phyloP scores from a whole-genome alignment of 2,329 filamentous ascomycete species.

The Colletotrichum lini region DNA sequence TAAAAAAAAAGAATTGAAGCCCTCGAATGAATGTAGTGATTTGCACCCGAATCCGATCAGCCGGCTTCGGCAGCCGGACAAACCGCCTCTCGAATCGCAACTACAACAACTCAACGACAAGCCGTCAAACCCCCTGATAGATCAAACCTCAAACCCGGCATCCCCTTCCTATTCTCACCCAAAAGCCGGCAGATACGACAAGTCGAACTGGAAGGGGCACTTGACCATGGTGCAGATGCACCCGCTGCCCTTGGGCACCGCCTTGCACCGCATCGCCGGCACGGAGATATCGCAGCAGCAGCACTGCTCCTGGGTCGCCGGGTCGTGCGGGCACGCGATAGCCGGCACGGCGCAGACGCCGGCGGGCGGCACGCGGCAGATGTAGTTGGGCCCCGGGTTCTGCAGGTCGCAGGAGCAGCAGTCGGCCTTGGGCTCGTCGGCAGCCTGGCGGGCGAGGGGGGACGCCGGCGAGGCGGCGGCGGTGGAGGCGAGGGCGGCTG shows the following conservation, averaged over 20 bases:
- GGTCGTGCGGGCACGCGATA: constrained; percentile 44
- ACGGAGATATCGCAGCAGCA: constrained; percentile 42
- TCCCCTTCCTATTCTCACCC: too few species aligned
- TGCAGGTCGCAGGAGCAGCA: constrained; percentile 47
- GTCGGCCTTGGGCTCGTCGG: constrained; percentile 22
- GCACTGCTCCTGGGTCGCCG: constrained; percentile 42
- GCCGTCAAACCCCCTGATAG: not conserved
- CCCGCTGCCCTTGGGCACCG: constrained; percentile 17
- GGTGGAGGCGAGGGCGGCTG: constrained; percentile 35
- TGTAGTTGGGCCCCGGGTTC: constrained; percentile 25
- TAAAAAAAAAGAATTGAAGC: too few species aligned
- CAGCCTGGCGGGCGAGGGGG: constrained; percentile 37
- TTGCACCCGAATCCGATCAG: too few species aligned
- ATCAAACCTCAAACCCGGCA: too few species aligned
- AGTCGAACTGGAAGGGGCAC: constrained; percentile 38
- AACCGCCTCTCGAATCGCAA: not conserved
- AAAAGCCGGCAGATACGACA: constrained; percentile 2
- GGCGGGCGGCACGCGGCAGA: constrained; percentile 39
- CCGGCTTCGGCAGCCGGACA: not conserved
- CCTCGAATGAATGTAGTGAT: not conserved
- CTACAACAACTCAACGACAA: not conserved
- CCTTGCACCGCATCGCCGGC: constrained; percentile 25
- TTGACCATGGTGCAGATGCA: constrained; percentile 37
- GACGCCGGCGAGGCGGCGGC: constrained; percentile 43
- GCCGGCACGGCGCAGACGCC: constrained; percentile 31